These are phyloP conservation scores for Prototheca wickerhamii DNA, from an alignment of 163 green algal species.

Conservation along the genomic window DNA sequence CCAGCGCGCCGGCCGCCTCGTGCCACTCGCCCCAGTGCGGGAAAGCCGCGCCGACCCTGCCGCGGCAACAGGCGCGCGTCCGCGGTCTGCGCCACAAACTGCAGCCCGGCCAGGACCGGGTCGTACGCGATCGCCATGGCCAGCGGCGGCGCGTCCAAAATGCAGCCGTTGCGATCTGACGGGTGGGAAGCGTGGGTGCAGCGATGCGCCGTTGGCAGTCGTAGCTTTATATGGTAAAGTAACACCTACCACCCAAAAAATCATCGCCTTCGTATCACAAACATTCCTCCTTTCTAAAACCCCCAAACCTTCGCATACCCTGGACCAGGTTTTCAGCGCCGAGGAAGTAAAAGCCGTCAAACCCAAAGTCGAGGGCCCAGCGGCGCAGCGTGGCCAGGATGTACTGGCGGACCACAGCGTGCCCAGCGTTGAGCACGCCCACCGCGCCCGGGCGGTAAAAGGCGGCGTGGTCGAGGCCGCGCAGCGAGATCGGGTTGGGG, in stretches of 20 bases:
- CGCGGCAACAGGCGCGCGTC: slow-evolving; percentile 56
- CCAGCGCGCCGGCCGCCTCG: slow-evolving; percentile 51
- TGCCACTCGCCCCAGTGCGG: slow-evolving; percentile 68
- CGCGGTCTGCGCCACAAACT: slow-evolving; percentile 52
- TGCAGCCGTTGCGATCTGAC: slow-evolving; percentile 49
- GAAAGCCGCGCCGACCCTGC: slow-evolving; percentile 58
- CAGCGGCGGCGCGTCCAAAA: slow-evolving; percentile 66
- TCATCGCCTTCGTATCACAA: too few relatives aligned
- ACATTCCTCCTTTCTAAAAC: too few relatives aligned
- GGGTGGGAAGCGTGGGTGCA: neutral
- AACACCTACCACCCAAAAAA: too few relatives aligned
- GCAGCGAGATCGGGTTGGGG: slow-evolving; percentile 36
- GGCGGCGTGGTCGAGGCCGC: slow-evolving; percentile 56
- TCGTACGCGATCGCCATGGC: slow-evolving; percentile 61
- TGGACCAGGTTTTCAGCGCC: slow-evolving; percentile 76
- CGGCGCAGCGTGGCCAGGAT: slow-evolving; percentile 53
- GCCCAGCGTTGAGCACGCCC: slow-evolving; percentile 51
- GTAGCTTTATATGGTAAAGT: too few relatives aligned
- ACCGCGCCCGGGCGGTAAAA: slow-evolving; percentile 56
- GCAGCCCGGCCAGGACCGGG: slow-evolving; percentile 40
- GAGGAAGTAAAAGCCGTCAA: slow-evolving; percentile 75
- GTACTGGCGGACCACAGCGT: slow-evolving; percentile 50
- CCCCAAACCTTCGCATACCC: slow-evolving; percentile 19
- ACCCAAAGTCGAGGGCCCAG: slow-evolving; percentile 61
- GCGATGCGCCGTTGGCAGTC: too few relatives aligned